Evolutionary conservation across 352 stramenopile species (phyloP), one percentile per base, ranked within the genome.

Genomic region (Hyaloperonospora brassicae): DNA sequence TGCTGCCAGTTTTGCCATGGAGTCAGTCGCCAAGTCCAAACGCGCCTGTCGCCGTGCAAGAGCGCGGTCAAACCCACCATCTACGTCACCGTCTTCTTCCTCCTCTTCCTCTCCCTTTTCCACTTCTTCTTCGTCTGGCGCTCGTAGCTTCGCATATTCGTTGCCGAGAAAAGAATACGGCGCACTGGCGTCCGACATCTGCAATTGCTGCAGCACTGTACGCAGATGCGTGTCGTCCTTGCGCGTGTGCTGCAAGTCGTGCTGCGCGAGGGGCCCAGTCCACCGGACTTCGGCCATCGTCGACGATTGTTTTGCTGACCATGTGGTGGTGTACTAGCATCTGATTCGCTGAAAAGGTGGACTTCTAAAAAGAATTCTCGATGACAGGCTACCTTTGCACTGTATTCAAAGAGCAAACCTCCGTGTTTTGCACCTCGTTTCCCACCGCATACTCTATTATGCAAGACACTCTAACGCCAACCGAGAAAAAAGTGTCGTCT

Each of bases 171-270:
- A 21, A n/a, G 45, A 36, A 5, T 34, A 31, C 22, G 7, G 31
- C 14, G 24, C 12, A 1, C 25, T 50, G 30, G 31, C 31, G 23
- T 49, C 48, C 7, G 2, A 40, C 2, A 59, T 21, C n/a, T 63
- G 51, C 24, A 65, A 25, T 36, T 66, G 62, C 56, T 48, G 44
- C 31, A 70, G 45, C n/a, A 64, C 30, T 25, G 54, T 38, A 35
- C 59, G 62, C 23, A 67, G 49, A 57, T 65, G 62, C 50, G 59
- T 50, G 50, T 72, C 72, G 50, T 75, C 66, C 25, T 60, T 50
- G 17, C 46, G 56, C 13, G 55, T 55, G 30, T 48, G 65, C 50
- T 70, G 61, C 62, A 69, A 47, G 51, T 70, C 62, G 50, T 56
- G 66, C 45, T 59, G 47, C 58, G 65, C 63, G 39, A 59, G 50